phyloP scores from a whole-genome alignment of 768 basidiomycete species.

The Tylopilus subfusipes region DNA sequence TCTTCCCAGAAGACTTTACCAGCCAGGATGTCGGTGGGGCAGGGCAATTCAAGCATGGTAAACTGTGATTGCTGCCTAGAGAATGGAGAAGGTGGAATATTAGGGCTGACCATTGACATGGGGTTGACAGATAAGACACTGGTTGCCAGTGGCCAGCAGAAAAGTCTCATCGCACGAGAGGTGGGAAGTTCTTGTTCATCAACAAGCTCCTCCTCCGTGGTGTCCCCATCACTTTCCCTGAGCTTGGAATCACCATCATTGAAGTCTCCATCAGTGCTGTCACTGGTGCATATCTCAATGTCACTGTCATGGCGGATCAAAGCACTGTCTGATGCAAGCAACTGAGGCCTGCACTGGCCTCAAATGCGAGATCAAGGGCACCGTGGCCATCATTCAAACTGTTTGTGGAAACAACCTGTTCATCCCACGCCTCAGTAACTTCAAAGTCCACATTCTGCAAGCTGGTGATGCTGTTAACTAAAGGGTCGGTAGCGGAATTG shows the following conservation, averaged over 20 bases:
- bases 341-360: constrained; percentile 54
- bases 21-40: constrained; percentile 66
- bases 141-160: constrained; percentile 64
- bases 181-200: constrained; percentile 70
- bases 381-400: constrained; percentile 48
- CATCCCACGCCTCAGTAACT: constrained; percentile 70
- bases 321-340: constrained; percentile 46
- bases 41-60: constrained; percentile 41
- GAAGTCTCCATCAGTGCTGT: constrained; percentile 25
- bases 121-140: constrained; percentile 66
- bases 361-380: constrained; percentile 67
- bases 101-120: constrained; percentile 66
- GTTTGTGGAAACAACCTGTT: constrained; percentile 71
- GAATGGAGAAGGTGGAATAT: constrained; percentile 42
- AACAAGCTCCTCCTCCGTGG: constrained; percentile 81
- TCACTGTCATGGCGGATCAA: constrained; percentile 53
- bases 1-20: constrained; percentile 55
- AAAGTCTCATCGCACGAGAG: constrained; percentile 69
- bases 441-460: constrained; percentile 46
- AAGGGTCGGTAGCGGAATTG: constrained; percentile 25
- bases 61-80: constrained; percentile 30
- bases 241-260: constrained; percentile 47
- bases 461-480: constrained; percentile 31
- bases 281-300: constrained; percentile 43
- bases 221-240: constrained; percentile 63